Evolutionary conservation across 1,284 basidiomycete genomes (phyloP).

Genomic region (Trichosporon inkin): DNA sequence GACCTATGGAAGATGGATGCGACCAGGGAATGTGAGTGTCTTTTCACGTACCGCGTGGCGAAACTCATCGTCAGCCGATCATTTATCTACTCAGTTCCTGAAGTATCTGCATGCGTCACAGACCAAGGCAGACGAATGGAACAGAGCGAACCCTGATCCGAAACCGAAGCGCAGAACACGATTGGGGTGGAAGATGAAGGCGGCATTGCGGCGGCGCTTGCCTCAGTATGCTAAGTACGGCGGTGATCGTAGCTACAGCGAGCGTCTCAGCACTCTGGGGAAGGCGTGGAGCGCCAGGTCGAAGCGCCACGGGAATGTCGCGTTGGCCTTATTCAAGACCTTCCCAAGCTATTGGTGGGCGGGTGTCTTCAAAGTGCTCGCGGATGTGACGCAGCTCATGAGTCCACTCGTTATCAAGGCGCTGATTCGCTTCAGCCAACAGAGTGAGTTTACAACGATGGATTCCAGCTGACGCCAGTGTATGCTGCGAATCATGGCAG

Average conservation of each 20-base stretch:
- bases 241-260: constrained; percentile 17
- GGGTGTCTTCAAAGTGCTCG: constrained; percentile 54
- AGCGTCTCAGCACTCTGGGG: neutral
- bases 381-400: constrained; percentile 59
- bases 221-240: constrained; percentile 17
- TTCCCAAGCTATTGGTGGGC: constrained; percentile 68
- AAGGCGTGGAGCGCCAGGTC: constrained; percentile 40
- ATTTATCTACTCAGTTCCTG: constrained; percentile 53
- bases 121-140: constrained; percentile 39
- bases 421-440: constrained; percentile 65
- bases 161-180: constrained; percentile 53
- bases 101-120: constrained; percentile 31
- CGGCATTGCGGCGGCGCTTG: constrained; percentile 34
- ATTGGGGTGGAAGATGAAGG: constrained; percentile 54
- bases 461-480: constrained; percentile 28
- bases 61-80: constrained; percentile 50
- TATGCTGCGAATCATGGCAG: constrained; percentile 40
- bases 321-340: constrained; percentile 67
- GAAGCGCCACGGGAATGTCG: constrained; percentile 55
- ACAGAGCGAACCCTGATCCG: constrained; percentile 27
- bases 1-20: constrained; percentile 64
- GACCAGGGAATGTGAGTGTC: constrained; percentile 47
- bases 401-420: constrained; percentile 63
- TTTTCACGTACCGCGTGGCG: neutral
- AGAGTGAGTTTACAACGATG: constrained; percentile 47